Conservation (phyloP, 1,139 yeast genomes). For the Yamadazyma aaseri region DNA sequence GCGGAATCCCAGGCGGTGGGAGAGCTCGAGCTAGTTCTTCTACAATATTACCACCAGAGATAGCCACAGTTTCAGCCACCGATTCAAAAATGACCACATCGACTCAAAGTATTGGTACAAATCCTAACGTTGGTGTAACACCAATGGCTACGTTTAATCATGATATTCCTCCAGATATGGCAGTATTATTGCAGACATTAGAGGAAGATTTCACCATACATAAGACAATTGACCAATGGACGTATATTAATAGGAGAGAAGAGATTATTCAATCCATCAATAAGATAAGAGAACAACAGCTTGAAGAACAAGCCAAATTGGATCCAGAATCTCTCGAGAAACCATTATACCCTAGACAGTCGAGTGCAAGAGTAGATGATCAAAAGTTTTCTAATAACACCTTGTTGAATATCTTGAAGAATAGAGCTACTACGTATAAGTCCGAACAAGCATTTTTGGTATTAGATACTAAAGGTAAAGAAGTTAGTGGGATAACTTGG, state of each 20-base stretch:
- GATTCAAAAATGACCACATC: constrained; percentile 22
- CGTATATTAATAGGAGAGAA: constrained; percentile 46
- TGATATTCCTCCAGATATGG: constrained; percentile 51
- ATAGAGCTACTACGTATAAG: constrained; percentile 65
- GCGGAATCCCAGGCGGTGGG: constrained; percentile 8
- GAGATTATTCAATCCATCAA: constrained; percentile 43
- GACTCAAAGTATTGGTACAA: constrained; percentile 12
- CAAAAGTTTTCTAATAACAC: constrained; percentile 41
- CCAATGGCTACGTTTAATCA: constrained; percentile 16
- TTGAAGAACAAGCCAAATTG: constrained; percentile 22
- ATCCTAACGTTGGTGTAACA: constrained; percentile 11
- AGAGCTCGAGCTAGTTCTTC: constrained; percentile 20
- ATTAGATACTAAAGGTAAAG: constrained; percentile 80
- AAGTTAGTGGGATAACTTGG: constrained; percentile 77
- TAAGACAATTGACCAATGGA: constrained; percentile 49
- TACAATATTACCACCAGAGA: constrained; percentile 19
- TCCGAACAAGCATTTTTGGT: constrained; percentile 70
- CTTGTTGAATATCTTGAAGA: constrained; percentile 68
- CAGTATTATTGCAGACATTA: constrained; percentile 38
- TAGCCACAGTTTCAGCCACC: constrained; percentile 26
- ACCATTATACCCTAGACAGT: constrained; percentile 61
- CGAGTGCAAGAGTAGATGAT: constrained; percentile 8
- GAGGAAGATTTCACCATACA: constrained; percentile 45
- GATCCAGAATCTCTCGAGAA: constrained; percentile 44
- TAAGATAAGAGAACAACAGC: constrained; percentile 35